Evolutionary conservation across 768 basidiomycete species (phyloP).

Genomic region (Leucocoprinus birnbaumii): DNA sequence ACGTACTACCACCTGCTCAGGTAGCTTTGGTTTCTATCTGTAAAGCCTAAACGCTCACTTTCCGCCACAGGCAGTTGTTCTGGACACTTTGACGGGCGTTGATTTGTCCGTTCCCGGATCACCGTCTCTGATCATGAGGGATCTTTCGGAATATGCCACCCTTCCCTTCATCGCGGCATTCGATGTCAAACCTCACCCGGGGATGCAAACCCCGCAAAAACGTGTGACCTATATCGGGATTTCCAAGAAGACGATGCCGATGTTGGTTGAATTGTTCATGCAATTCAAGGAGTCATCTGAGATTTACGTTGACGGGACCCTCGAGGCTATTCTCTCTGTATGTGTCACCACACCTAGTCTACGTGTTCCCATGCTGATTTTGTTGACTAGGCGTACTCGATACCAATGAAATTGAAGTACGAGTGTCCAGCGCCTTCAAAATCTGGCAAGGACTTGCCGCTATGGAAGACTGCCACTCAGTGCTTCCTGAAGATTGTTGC

Average conservation of each 20-base stretch:
- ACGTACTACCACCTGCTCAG: constrained; percentile 77
- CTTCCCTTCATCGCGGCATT: constrained; percentile 87
- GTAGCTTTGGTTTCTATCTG: constrained; percentile 36
- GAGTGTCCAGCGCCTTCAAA: constrained; percentile 90
- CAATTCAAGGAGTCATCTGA: constrained; percentile 56
- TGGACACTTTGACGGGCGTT: constrained; percentile 67
- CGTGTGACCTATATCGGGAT: constrained; percentile 87
- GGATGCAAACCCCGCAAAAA: constrained; percentile 46
- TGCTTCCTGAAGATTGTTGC: constrained; percentile 74
- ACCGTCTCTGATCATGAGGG: constrained; percentile 73
- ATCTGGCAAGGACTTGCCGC: constrained; percentile 79
- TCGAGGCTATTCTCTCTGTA: constrained; percentile 82
- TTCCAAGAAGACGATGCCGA: constrained; percentile 86
- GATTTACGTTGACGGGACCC: constrained; percentile 77
- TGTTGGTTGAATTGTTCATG: constrained; percentile 74
- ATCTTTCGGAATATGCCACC: constrained; percentile 82
- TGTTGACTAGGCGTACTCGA: constrained; percentile 68
- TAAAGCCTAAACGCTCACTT: no score
- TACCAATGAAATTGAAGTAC: constrained; percentile 93
- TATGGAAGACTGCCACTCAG: constrained; percentile 95
- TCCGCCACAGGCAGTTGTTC: constrained; percentile 63
- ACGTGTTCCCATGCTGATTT: background rate
- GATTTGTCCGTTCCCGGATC: constrained; percentile 60
- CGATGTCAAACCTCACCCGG: constrained; percentile 44
- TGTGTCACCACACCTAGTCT: constrained; percentile 18